These are phyloP conservation scores for Lactarius trivialis DNA, from an alignment of 768 basidiomycete species.

Conservation along the genomic window DNA sequence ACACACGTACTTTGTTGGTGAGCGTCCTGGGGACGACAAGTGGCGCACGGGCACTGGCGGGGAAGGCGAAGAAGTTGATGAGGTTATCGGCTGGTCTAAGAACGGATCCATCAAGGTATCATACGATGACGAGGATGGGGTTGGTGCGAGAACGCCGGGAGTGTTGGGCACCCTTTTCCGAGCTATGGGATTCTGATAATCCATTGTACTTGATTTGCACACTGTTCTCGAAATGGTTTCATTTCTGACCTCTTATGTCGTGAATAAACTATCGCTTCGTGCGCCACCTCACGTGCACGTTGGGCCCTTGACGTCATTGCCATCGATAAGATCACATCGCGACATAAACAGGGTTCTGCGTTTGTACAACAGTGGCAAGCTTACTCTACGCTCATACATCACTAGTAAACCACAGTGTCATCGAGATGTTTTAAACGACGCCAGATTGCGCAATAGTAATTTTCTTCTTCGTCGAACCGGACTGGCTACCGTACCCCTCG, in stretches of 20 bases:
- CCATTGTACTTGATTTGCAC: background rate
- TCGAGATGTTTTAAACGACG: conserved; percentile 30
- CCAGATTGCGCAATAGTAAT: conserved; percentile 56
- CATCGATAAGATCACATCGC: conserved; percentile 17
- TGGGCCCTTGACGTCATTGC: conserved; percentile 10
- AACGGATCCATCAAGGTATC: conserved; percentile 15
- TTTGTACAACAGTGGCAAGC: conserved; percentile 17
- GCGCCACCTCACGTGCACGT: background rate
- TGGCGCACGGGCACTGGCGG: conserved; percentile 9
- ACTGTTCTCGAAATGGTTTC: background rate
- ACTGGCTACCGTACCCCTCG: conserved; percentile 35
- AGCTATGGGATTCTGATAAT: conserved; percentile 9
- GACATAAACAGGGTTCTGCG: background rate
- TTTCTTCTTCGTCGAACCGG: conserved; percentile 37
- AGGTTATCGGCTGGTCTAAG: conserved; percentile 6
- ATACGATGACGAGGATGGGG: conserved; percentile 12
- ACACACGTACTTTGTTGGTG: conserved; percentile 17
- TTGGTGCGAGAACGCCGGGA: background rate
- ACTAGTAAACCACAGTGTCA: background rate
- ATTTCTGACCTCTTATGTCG: background rate
- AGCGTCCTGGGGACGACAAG: conserved; percentile 9
- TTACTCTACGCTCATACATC: conserved; percentile 9
- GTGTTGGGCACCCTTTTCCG: conserved; percentile 8
- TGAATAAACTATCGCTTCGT: background rate
- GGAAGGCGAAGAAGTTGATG: conserved; percentile 19